Base-by-base conservation (phyloP, 495 filamentous ascomycete genomes). In the Xylaria cubensis region DNA sequence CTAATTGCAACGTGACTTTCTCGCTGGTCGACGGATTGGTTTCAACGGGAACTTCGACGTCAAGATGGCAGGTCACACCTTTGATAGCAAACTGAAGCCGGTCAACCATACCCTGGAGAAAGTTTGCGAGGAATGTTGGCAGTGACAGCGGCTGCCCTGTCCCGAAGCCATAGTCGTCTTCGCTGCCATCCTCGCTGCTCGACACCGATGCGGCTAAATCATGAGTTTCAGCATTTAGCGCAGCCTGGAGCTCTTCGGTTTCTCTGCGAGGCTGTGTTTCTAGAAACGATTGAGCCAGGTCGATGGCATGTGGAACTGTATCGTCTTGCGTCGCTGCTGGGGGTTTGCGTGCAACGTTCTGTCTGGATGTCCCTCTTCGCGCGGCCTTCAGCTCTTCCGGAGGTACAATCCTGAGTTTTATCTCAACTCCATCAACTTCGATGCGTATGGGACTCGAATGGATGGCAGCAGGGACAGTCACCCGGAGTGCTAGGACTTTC, bases 201-300 rank as follows among this genome's bases (percentile, higher is more conserved):
- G 85, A 78, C 29, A 86, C 75, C 10, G 88, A 88, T 0, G 86
- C 83, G 10, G 86, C 83, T n/a, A 91, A 75, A 41, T 92, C 90
- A 62, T 90, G 88, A 7, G 90, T 90, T 71, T 92, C 86, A 6
- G 88, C 86, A 32, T 89, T 84, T 21, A 98, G 84, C 6, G 92
- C 93, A 66, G 92, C 90, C 80, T 96, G 88, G 39, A 98, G 83
- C 79, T 94, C 88, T 44, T 87, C 87, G 74, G 90, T 92, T 76
- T 96, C 92, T 68, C 92, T 88, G 13, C 77, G 77, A 53, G 94
- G 92, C 74, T 98, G 93, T 1, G 93, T 88, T 73, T 94, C 87
- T 17, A 98, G 84, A 80, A 97, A 98, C 0, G 93, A 97, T 79
- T 94, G 87, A 4, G 95, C 95, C 41, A 98, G 86, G 70, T 95